A percentile compares a stretch with the other conserved stretches of the same genome.
phyloP scores from a whole-genome alignment of 2,329 filamentous ascomycete genomes.

The Colletotrichum aenigma region DNA sequence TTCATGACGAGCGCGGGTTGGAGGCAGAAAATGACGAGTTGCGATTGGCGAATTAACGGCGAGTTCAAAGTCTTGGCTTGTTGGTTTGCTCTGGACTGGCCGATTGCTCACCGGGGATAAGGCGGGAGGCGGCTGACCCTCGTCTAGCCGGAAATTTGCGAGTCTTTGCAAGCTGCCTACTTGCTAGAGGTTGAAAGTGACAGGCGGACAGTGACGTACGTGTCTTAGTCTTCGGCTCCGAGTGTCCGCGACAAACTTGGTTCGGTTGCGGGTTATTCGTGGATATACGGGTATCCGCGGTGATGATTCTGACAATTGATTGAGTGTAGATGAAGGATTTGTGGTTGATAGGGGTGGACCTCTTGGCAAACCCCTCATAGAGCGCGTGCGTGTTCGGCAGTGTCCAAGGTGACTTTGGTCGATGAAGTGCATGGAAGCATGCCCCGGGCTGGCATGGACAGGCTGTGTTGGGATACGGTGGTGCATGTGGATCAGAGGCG shows the following conservation, averaged over 20 bases:
- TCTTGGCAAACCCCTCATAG: constrained; percentile 1
- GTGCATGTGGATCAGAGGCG: not conserved
- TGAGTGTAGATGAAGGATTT: not conserved
- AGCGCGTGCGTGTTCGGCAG: not conserved
- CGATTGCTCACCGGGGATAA: not conserved
- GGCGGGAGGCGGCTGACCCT: not conserved
- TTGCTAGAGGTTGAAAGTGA: not conserved
- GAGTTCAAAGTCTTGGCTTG: not conserved
- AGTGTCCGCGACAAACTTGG: not conserved
- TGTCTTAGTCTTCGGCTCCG: not conserved
- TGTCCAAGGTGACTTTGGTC: not conserved
- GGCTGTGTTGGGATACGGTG: not conserved
- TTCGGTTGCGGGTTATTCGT: not conserved
- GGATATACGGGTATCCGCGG: not conserved
- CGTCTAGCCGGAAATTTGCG: not conserved
- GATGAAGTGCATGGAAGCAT: constrained; percentile 7
- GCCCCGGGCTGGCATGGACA: constrained; percentile 4
- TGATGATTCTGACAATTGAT: not conserved
- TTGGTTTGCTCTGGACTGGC: not conserved
- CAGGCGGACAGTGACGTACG: not conserved
- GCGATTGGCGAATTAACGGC: not conserved
- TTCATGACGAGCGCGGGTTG: not conserved
- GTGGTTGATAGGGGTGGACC: not conserved
- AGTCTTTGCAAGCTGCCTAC: not conserved
- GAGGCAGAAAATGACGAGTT: not conserved